Conservation (phyloP, 352 stramenopile species). For the Hyaloperonospora arabidopsidis region DNA sequence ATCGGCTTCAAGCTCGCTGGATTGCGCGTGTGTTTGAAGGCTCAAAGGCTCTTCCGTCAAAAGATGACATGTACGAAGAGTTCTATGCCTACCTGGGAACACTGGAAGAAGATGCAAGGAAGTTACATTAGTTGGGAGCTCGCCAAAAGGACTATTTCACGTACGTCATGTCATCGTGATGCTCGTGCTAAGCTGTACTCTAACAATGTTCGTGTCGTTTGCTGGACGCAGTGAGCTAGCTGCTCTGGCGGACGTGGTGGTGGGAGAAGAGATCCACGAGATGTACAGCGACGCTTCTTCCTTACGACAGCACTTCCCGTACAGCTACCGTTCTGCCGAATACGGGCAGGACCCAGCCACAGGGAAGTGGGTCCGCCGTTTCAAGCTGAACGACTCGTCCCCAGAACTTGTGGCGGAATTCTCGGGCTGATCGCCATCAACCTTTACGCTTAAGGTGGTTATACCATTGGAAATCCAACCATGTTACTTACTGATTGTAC, state of each 20-base stretch:
- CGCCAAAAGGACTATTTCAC: constrained; percentile 46
- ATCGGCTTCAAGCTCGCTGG: constrained; percentile 74
- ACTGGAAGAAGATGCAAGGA: constrained; percentile 39
- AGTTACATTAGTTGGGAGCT: constrained; percentile 61
- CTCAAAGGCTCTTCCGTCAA: constrained; percentile 34
- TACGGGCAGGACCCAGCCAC: constrained; percentile 36
- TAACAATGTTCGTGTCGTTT: constrained; percentile 6
- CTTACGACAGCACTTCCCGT: constrained; percentile 47
- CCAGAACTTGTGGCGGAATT: constrained; percentile 30
- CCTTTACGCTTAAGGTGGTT: background rate
- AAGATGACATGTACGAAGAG: constrained; percentile 62
- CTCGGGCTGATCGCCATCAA: constrained; percentile 9
- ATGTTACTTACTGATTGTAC: background rate
- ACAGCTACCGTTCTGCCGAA: constrained; percentile 55
- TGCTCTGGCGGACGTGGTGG: constrained; percentile 27
- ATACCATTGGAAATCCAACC: background rate
- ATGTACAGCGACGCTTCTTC: constrained; percentile 63
- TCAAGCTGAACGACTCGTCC: constrained; percentile 19
- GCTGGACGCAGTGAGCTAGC: constrained; percentile 32
- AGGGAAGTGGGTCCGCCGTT: constrained; percentile 37
- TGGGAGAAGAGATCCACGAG: constrained; percentile 41
- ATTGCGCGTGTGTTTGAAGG: constrained; percentile 49
- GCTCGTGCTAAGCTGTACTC: background rate
- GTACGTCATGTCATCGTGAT: constrained; percentile 16
- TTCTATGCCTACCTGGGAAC: constrained; percentile 39